Evolutionary conservation across 106 monocot species (phyloP), one percentile per base, ranked within the genome.

Genomic region (Ottelia alismoides): DNA sequence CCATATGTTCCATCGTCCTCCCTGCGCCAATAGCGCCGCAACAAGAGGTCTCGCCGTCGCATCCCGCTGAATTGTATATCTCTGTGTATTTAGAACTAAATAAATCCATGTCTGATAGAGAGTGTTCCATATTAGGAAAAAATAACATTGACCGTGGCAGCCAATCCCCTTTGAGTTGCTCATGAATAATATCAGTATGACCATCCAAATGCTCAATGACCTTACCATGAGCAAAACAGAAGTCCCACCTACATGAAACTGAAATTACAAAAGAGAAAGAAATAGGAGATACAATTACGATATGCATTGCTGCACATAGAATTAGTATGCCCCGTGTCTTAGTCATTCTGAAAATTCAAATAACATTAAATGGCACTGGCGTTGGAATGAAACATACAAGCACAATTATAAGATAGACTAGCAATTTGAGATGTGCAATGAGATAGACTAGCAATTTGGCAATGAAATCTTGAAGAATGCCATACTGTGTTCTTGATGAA

Each of bases 1-100:
- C 98, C 98, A 62, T 98, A 98, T 57, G 90, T 83, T 56, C 98
- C 98, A 68, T 98, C 98, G 72, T 90, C 98, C 81, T 98, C 90
- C 62, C 79, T 76, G 56, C 98, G 69, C 98, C 98, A 98, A 52
- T 79, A 86, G 20, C 98, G 82, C 29, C 67, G 65, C 58, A 98
- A 65, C 45, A 98, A 62, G 56, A 98, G 60, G 68, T 98, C 98
- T 64, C 98, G 85, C 60, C 60, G 76, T 62, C 67, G 72, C 98
- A 98, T 90, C 68, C 85, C 85, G 89, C 98, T 98, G 74, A 51
- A 78, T 24, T 25, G 9, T 43, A 45, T 12, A 10, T 2, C 16
- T 16, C 6, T 7, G 16, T 16, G 10, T 7, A 43, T 7, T 43
- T 16, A 43, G 16, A 43, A 7, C 6, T 43, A 16, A 43, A 6